Evolutionary conservation across 2,329 filamentous ascomycete genomes (phyloP), one percentile per base, ranked within the genome.

Genomic region (Akanthomyces dipterigenus): DNA sequence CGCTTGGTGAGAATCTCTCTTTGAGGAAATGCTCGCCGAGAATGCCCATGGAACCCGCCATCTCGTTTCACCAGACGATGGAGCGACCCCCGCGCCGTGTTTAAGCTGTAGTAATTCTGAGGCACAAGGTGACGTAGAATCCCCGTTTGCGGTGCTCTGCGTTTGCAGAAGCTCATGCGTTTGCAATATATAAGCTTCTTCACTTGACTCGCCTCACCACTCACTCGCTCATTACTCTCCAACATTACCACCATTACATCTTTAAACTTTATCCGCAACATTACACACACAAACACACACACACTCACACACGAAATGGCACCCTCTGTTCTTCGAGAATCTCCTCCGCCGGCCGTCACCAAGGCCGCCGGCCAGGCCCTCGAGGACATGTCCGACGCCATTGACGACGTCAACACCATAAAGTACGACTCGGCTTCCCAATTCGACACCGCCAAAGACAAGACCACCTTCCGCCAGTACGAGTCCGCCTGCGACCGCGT

Each of bases 401-500:
- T 76, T 49, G 74, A 85, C 70, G 74, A 78, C n/a, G 78, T 84
- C 70, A 84, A 85, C 70, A 73, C 77, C 54, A 73, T 82, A 65
- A 82, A 82, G 68, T 79, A 76, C 70, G 75, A 78, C 67, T 65
- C 69, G 7, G 65, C 80, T 63, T 88, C 88, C 63, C 78, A 87
- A 66, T 91, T 92, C 71, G 89, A 92, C 72, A 75, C 82, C 51
- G 77, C 84, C 51, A 93, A 93, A 74, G 88, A 93, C 80, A 93
- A 93, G 79, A 82, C 85, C 24, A 80, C 87, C 66, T 93, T 93
- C 77, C 83, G 92, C 38, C 88, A 95, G 72, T 96, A 93, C 76
- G 87, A 91, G 68, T 86, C 87, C 18, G 90, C 91, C 46, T 91
- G 88, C 76, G 88, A 91, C 76, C 84, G 90, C 55, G 91, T 96